Percentiles rank a stretch among this genome's conserved stretches.
Conservation (phyloP, 2,329 filamentous ascomycete species). For the Alternaria infectoria region DNA sequence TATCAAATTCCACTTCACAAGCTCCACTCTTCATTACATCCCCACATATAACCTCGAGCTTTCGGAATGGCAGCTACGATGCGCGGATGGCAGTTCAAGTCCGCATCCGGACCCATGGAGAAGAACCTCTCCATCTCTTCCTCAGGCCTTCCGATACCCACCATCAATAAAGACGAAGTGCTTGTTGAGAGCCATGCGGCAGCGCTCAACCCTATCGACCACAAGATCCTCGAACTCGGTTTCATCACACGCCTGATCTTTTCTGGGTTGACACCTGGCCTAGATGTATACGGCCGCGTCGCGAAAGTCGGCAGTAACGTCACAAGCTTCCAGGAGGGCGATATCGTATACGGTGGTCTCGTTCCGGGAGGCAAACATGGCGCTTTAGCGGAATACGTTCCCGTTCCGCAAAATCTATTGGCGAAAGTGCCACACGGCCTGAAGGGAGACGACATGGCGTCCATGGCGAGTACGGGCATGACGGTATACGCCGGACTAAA, state of each 20-base stretch:
- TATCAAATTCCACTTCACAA: not conserved
- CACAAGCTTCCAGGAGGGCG: conserved; percentile 32
- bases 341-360: conserved; percentile 43
- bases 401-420: conserved; percentile 8
- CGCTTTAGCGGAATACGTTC: conserved; percentile 39
- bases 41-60: too few relatives aligned
- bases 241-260: conserved; percentile 46
- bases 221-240: conserved; percentile 63
- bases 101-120: conserved; percentile 52
- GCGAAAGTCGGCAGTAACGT: conserved; percentile 32
- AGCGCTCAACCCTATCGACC: conserved; percentile 66
- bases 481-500: conserved; percentile 42
- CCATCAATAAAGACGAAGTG: conserved; percentile 50
- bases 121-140: conserved; percentile 57
- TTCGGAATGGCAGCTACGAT: conserved; percentile 56
- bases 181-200: conserved; percentile 60
- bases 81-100: conserved; percentile 43
- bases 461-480: conserved; percentile 39
- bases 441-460: conserved; percentile 32
- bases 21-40: not conserved
- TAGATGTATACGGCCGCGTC: conserved; percentile 58
- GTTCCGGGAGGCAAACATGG: conserved; percentile 33
- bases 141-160: conserved; percentile 51
- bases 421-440: conserved; percentile 18
- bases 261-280: conserved; percentile 53